phyloP scores from a whole-genome alignment of 345 rosid species.

The Odontarrhena argentea region DNA sequence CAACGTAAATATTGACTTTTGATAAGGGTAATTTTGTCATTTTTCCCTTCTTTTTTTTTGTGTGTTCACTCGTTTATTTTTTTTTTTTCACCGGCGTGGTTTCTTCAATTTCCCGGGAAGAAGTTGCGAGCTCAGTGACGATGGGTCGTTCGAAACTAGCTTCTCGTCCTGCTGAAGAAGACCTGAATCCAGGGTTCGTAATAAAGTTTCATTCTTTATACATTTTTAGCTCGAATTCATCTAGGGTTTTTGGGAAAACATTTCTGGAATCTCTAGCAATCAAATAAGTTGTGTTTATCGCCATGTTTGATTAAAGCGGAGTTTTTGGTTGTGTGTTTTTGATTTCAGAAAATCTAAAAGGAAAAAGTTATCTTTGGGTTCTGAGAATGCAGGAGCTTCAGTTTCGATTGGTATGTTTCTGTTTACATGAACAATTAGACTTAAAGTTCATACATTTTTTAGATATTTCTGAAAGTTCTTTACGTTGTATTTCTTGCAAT shows the following conservation, averaged over 20 bases:
- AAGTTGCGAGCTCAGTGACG: constrained; percentile 38
- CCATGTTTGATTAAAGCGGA: constrained; percentile 14
- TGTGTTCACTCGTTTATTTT: neutral
- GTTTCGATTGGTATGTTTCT: constrained; percentile 31
- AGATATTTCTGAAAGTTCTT: constrained; percentile 4
- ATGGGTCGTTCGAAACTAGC: constrained; percentile 59
- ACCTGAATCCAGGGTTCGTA: constrained; percentile 50
- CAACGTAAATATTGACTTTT: constrained; percentile 13
- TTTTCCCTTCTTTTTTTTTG: neutral
- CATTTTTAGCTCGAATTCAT: constrained; percentile 7
- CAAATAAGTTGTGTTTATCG: neutral
- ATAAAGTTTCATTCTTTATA: constrained; percentile 16
- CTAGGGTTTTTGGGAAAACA: constrained; percentile 24
- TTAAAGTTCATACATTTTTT: constrained; percentile 1
- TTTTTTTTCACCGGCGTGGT: neutral
- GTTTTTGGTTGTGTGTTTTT: neutral
- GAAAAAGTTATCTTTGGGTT: constrained; percentile 52
- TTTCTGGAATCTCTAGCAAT: constrained; percentile 19
- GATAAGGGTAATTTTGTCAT: constrained; percentile 29
- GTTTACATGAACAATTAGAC: neutral
- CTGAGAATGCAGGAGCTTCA: constrained; percentile 50
- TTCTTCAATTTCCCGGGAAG: constrained; percentile 26
- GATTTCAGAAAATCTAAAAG: constrained; percentile 59
- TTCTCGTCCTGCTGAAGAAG: constrained; percentile 50
- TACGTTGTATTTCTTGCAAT: constrained; percentile 14